Conservation (phyloP, 805 yeast genomes). For the Yarrowia yakushimensis region DNA sequence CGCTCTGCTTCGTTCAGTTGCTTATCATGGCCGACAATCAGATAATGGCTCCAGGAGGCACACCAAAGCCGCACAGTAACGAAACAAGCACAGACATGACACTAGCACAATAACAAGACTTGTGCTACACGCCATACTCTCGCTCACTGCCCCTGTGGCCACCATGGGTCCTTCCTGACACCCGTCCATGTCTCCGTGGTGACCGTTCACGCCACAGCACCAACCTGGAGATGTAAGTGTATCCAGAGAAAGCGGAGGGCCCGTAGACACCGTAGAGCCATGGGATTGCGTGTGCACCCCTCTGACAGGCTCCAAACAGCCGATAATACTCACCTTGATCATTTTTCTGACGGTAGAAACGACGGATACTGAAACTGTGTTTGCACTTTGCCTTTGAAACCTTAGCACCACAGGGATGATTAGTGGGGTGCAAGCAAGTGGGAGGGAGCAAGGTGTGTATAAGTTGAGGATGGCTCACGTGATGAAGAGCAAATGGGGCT, state of each 20-base stretch:
- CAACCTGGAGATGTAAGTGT: not conserved
- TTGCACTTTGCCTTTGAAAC: constrained; percentile 22
- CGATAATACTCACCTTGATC: constrained; percentile 14
- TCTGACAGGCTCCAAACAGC: not conserved
- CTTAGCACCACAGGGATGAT: constrained; percentile 18
- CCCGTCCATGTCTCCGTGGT: not conserved
- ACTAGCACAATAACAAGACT: no score
- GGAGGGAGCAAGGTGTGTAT: not conserved
- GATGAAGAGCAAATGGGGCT: not conserved
- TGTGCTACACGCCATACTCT: no score
- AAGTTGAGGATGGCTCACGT: not conserved
- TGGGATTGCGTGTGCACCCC: not conserved
- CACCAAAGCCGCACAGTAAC: not conserved
- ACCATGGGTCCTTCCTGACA: not conserved
- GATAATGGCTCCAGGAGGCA: not conserved
- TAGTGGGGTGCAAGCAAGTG: constrained; percentile 6
- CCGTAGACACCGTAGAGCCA: no score
- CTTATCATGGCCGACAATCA: not conserved
- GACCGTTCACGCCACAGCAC: not conserved
- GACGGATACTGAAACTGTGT: constrained; percentile 7
- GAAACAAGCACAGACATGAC: not conserved
- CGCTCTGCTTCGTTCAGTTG: not conserved
- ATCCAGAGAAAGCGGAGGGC: not conserved
- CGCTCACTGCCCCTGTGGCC: not conserved
- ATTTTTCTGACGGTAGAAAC: constrained; percentile 8